Conservation (phyloP, 768 basidiomycete genomes). For the Mycena floridula region DNA sequence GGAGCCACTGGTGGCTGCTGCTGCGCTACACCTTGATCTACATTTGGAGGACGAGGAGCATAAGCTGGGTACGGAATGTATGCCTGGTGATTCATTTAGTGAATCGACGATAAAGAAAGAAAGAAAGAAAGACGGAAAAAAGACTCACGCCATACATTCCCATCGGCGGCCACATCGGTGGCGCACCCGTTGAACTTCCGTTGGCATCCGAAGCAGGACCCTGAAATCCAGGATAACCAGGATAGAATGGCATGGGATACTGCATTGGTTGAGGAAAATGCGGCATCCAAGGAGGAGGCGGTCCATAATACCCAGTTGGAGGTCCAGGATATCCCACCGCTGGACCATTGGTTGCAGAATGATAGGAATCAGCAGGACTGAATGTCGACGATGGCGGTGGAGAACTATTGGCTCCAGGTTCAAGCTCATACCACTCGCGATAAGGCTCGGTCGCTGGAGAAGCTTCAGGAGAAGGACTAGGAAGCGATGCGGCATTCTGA, state of each 20-base stretch:
- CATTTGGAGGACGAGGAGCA: slow-evolving; percentile 25
- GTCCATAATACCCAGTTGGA: not conserved
- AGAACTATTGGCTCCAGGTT: slow-evolving; percentile 29
- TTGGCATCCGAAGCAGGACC: slow-evolving; percentile 27
- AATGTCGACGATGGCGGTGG: slow-evolving; percentile 26
- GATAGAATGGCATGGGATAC: slow-evolving; percentile 46
- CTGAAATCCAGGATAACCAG: slow-evolving; percentile 32
- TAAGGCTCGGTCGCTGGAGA: slow-evolving; percentile 24
- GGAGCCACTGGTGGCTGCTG: slow-evolving; percentile 54
- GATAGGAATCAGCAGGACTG: slow-evolving; percentile 25
- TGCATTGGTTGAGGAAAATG: slow-evolving; percentile 41
- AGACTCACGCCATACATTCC: slow-evolving; percentile 43
- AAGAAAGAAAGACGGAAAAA: not conserved
- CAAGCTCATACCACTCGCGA: slow-evolving; percentile 37
- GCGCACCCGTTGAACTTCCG: slow-evolving; percentile 21
- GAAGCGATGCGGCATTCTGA: not conserved
- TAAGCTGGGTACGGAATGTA: slow-evolving; percentile 44
- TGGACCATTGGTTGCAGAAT: slow-evolving; percentile 7
- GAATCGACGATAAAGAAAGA: not conserved
- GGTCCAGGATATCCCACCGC: not conserved
- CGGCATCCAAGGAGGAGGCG: slow-evolving; percentile 4
- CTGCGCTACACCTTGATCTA: slow-evolving; percentile 23
- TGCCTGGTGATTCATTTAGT: too few relatives aligned
- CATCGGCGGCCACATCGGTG: slow-evolving; percentile 30
- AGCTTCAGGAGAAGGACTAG: slow-evolving; percentile 4